Conservation (phyloP, 345 rosid species). For the Abelmoschus esculentus region DNA sequence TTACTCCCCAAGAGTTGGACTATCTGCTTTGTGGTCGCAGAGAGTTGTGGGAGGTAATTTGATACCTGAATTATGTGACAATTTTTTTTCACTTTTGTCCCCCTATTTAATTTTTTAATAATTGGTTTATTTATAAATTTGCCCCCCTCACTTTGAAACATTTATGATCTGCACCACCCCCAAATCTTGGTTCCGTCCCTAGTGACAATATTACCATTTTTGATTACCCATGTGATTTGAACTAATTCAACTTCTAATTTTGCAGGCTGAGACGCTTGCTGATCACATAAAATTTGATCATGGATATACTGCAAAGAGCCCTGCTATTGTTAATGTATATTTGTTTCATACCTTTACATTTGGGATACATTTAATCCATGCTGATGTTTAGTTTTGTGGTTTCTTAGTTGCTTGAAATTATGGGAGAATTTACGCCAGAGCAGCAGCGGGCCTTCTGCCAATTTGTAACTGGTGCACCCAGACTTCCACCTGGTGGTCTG, state of each 20-base stretch:
- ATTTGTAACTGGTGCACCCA: conserved; percentile 96
- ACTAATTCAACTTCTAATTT: conserved; percentile 6
- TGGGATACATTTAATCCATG: not conserved
- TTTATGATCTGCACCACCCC: no score
- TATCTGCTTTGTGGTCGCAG: conserved; percentile 93
- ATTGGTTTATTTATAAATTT: no score
- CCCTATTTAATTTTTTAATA: no score
- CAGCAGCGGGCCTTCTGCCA: conserved; percentile 96
- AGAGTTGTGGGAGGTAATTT: conserved; percentile 91
- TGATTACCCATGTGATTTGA: not conserved
- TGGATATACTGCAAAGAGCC: conserved; percentile 94
- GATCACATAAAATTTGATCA: conserved; percentile 98
- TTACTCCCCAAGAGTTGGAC: conserved; percentile 80
- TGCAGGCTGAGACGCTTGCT: conserved; percentile 77
- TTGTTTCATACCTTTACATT: conserved; percentile 5
- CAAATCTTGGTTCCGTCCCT: no score
- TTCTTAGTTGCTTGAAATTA: conserved; percentile 77
- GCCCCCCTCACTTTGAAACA: no score
- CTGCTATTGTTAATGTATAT: conserved; percentile 68
- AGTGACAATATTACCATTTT: no score
- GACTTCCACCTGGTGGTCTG: conserved; percentile 96
- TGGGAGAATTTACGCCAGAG: conserved; percentile 97
- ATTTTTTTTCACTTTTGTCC: not conserved
- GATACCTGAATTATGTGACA: not conserved
- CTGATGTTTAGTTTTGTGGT: conserved; percentile 9